Conservation (phyloP, 768 basidiomycete species). For the Lentinula raphanica region DNA sequence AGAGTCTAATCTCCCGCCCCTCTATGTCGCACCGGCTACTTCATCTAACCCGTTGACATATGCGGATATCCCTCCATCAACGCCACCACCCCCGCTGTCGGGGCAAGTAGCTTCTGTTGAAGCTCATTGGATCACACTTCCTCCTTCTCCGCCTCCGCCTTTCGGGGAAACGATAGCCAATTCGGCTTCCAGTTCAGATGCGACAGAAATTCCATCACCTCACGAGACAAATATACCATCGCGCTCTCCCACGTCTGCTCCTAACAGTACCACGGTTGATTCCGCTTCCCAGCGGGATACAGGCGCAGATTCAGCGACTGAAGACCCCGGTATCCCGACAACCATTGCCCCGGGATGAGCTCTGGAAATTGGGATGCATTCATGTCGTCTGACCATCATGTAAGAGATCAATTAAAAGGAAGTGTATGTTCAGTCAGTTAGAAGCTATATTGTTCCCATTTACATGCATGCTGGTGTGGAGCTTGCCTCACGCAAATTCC, state of each 20-base stretch:
- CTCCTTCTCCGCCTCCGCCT: slow-evolving; percentile 1
- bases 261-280: neutral
- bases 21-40: neutral
- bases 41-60: neutral
- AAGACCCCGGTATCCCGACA: neutral
- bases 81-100: neutral
- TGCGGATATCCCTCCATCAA: neutral
- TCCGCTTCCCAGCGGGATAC: neutral
- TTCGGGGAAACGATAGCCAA: slow-evolving; percentile 1
- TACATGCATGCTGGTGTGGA: no score
- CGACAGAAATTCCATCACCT: neutral
- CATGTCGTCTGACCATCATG: no score
- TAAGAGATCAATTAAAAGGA: neutral
- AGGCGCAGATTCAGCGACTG: neutral
- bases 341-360: neutral
- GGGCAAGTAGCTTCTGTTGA: neutral
- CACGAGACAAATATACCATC: neutral
- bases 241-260: neutral
- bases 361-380: no score
- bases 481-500: neutral
- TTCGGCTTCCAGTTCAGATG: neutral
- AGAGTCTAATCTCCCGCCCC: neutral
- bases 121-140: neutral
- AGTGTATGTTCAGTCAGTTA: neutral
- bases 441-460: neutral